These are phyloP conservation scores for Neurospora tetraspora DNA, from an alignment of 495 filamentous ascomycete species.

Conservation along the genomic window DNA sequence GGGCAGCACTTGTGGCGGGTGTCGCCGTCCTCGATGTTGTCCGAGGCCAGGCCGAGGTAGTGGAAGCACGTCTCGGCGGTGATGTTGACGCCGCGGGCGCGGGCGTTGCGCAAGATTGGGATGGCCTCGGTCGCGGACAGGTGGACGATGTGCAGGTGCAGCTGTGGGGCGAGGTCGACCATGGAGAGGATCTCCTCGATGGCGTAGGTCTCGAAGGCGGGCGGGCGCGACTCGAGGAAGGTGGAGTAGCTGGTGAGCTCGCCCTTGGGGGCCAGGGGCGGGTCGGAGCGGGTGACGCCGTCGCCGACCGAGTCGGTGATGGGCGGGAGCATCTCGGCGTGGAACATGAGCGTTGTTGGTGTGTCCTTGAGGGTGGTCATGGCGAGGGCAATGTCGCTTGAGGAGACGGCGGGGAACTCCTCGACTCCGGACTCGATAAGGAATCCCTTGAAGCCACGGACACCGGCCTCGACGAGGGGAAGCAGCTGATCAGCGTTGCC, in stretches of 20 bases:
- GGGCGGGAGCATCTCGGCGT: constrained; percentile 95
- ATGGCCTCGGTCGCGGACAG: constrained; percentile 90
- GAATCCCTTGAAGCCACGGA: constrained; percentile 96
- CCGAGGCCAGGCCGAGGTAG: constrained; percentile 85
- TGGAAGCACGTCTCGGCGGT: constrained; percentile 98
- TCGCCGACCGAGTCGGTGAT: constrained; percentile 74
- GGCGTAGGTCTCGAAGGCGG: constrained; percentile 84
- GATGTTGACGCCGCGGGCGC: constrained; percentile 72
- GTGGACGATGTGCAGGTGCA: constrained; percentile 91
- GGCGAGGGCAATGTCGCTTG: constrained; percentile 64
- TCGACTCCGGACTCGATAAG: constrained; percentile 93
- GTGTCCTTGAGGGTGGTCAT: constrained; percentile 67
- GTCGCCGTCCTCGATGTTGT: constrained; percentile 79
- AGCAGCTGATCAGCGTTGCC: constrained; percentile 77
- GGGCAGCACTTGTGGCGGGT: constrained; percentile 97
- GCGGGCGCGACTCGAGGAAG: constrained; percentile 85
- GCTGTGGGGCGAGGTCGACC: constrained; percentile 67
- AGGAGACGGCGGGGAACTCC: constrained; percentile 86
- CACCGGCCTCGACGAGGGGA: constrained; percentile 71
- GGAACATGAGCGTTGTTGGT: constrained; percentile 92
- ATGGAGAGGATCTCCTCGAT: constrained; percentile 77
- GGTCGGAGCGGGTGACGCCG: constrained; percentile 58
- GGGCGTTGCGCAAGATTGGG: constrained; percentile 71
- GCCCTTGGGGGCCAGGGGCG: constrained; percentile 65
- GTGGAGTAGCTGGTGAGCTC: constrained; percentile 75